Base-by-base conservation (phyloP, 352 stramenopile genomes). In the Phytopythium aichiense region DNA sequence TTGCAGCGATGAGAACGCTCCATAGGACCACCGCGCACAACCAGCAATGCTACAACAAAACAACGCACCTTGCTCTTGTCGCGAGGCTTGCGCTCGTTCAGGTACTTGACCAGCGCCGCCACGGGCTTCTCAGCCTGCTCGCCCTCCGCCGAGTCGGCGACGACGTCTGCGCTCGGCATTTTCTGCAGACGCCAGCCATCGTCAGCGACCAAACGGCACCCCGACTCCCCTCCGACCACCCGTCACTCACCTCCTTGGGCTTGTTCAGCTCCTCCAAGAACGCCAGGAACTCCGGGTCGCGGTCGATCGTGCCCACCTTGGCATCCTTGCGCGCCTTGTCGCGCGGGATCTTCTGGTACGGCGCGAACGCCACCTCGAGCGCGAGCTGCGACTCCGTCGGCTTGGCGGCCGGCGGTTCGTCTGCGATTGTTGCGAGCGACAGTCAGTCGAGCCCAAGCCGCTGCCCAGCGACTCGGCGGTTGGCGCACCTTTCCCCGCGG, bases 271-370 rank as follows among this genome's bases (percentile, higher is more conserved):
- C 80, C 25, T 93, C 81, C 56, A 95, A 61, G 63, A 93, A 93
- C 22, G 76, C 77, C 20, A 91, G 22, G 54, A 76, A 95, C 55
- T 93, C 84, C 0, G 79, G 71, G 53, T 95, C 86, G 31, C 76
- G 72, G 40, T 91, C 80, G 48, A 92, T 87, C 7, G 81, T 91
- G 31, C 78, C 81, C 22, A 78, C 64, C 63, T 95, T 95, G 28
- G 79, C 71, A 61, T 95, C 86, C 48, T 88, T 90, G 64, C 83
- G 81, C 62, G 81, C 74, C 54, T 93, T 95, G 55, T 95, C 84
- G 16, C 84, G 77, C 31, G 84, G 77, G 28, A 95, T 72, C 64
- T 91, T 92, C 67, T 93, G 84, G 62, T 87, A 92, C 48, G 81
- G 86, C 23, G 86, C 82, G 45, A 93, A 83, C 22, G 86, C 84